Conservation (phyloP, 768 basidiomycete genomes). For the Suillus luteus region DNA sequence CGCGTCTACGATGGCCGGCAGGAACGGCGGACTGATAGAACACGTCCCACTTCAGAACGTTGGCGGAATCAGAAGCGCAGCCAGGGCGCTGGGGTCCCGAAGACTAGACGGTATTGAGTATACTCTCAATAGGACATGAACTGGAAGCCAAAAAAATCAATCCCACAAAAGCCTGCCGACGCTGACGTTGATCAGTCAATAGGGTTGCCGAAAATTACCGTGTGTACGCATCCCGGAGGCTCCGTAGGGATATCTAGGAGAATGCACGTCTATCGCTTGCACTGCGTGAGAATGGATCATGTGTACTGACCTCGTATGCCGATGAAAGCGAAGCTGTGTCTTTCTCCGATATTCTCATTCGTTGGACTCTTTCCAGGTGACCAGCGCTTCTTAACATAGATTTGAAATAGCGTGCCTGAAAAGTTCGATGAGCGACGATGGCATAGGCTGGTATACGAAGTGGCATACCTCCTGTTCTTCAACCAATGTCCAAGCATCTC, state of each 20-base stretch:
- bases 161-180: background rate
- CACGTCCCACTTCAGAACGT: too few species aligned
- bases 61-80: too few species aligned
- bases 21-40: too few species aligned
- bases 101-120: too few species aligned
- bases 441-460: constrained; percentile 10
- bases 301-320: constrained; percentile 64
- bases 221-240: constrained; percentile 29
- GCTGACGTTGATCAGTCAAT: background rate
- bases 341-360: constrained; percentile 61
- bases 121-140: too few species aligned
- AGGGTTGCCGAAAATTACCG: constrained; percentile 17
- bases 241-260: constrained; percentile 31
- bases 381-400: constrained; percentile 71
- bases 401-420: constrained; percentile 86
- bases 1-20: too few species aligned
- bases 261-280: constrained; percentile 10
- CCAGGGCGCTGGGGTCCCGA: too few species aligned
- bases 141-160: background rate
- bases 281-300: background rate
- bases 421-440: background rate
- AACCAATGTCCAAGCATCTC: constrained; percentile 92
- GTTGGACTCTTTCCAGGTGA: constrained; percentile 70
- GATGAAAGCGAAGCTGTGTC: constrained; percentile 56
- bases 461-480: constrained; percentile 83